Conservation (phyloP, 2,329 filamentous ascomycete species). For the Tolypocladium guangdongense region DNA sequence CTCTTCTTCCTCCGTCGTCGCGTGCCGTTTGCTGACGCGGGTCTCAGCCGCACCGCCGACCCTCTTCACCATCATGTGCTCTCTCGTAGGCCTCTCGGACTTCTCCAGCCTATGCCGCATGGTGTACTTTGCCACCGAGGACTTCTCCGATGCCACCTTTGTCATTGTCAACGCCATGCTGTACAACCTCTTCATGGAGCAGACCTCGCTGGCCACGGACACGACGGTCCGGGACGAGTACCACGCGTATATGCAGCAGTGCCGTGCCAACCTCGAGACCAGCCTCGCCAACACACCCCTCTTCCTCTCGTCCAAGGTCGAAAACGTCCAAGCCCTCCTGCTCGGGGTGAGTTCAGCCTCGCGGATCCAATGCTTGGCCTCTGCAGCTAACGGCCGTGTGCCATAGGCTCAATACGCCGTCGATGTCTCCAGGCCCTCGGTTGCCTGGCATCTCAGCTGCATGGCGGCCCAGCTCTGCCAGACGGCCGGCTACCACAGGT, state of each 20-base stretch:
- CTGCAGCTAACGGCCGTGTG: not conserved
- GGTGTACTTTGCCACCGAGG: slow-evolving; percentile 41
- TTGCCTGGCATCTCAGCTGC: slow-evolving; percentile 53
- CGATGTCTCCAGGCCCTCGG: slow-evolving; percentile 48
- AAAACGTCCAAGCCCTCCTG: slow-evolving; percentile 48
- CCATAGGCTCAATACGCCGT: slow-evolving; percentile 48
- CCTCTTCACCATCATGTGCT: slow-evolving; percentile 39
- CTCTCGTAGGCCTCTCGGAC: slow-evolving; percentile 36
- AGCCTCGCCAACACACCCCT: slow-evolving; percentile 40
- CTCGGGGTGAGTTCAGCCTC: slow-evolving; percentile 35
- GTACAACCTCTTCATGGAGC: slow-evolving; percentile 39
- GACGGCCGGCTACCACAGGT: slow-evolving; percentile 49
- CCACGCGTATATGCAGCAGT: slow-evolving; percentile 26
- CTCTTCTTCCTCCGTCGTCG: not conserved
- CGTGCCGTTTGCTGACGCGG: slow-evolving; percentile 2
- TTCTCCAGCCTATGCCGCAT: slow-evolving; percentile 38
- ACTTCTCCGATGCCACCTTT: slow-evolving; percentile 37
- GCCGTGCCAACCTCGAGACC: slow-evolving; percentile 38
- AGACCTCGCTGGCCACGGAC: slow-evolving; percentile 25
- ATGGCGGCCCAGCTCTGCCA: slow-evolving; percentile 50
- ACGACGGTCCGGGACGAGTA: slow-evolving; percentile 22
- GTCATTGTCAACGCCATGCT: slow-evolving; percentile 38
- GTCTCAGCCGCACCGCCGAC: slow-evolving; percentile 30
- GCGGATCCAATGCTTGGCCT: not conserved
- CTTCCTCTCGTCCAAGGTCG: slow-evolving; percentile 40